Conservation (phyloP, 352 stramenopile species). For the Nothophytophthora sp. region DNA sequence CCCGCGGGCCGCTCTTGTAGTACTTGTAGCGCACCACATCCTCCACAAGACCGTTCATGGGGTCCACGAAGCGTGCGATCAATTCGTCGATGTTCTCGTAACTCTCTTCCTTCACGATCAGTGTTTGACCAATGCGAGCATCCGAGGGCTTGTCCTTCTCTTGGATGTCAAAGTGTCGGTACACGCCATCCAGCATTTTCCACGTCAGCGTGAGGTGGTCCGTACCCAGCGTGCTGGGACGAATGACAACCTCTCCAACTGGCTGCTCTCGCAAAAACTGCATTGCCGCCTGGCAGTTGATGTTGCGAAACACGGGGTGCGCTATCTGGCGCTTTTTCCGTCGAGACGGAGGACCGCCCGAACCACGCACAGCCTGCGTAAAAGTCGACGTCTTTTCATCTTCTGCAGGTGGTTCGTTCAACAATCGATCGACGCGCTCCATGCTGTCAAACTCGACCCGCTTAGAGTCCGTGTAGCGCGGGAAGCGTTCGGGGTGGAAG, state of each 20-base stretch:
- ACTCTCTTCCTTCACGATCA: slow-evolving; percentile 87
- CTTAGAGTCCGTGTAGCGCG: slow-evolving; percentile 52
- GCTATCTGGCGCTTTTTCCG: slow-evolving; percentile 89
- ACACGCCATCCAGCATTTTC: slow-evolving; percentile 89
- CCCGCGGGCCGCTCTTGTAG: slow-evolving; percentile 65
- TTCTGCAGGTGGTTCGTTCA: slow-evolving; percentile 78
- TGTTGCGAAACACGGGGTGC: slow-evolving; percentile 86
- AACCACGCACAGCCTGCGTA: slow-evolving; percentile 28
- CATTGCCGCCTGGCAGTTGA: slow-evolving; percentile 85
- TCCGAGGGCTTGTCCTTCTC: slow-evolving; percentile 89
- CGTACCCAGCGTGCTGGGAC: slow-evolving; percentile 77
- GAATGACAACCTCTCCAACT: slow-evolving; percentile 85
- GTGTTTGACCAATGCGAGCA: slow-evolving; percentile 71
- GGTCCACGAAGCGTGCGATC: slow-evolving; percentile 86
- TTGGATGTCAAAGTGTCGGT: slow-evolving; percentile 87
- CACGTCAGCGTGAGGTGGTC: slow-evolving; percentile 89
- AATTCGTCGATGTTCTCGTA: slow-evolving; percentile 91
- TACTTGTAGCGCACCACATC: slow-evolving; percentile 90
- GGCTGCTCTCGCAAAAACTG: slow-evolving; percentile 78
- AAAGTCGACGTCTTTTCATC: slow-evolving; percentile 67
- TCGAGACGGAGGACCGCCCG: slow-evolving; percentile 41
- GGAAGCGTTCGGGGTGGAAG: slow-evolving; percentile 64
- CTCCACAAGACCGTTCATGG: slow-evolving; percentile 90
- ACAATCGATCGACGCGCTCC: slow-evolving; percentile 66
- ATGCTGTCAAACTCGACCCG: slow-evolving; percentile 69